Conservation (phyloP, 495 filamentous ascomycete species). For the Penicillium lividum region DNA sequence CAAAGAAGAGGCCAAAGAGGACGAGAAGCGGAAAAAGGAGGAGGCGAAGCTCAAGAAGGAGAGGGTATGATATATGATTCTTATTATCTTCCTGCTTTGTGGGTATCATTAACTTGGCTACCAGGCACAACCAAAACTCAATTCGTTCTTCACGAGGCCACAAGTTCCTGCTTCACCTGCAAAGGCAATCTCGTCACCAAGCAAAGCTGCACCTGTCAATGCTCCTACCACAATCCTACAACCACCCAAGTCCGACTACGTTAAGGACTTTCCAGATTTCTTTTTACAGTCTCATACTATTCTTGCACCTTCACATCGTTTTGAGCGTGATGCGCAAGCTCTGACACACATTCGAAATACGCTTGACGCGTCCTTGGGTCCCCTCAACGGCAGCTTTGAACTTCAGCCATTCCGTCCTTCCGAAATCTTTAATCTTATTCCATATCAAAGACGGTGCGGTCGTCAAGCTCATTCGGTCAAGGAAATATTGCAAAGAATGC, state of each 20-base stretch:
- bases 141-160: constrained; percentile 62
- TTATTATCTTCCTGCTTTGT: background rate
- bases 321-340: constrained; percentile 58
- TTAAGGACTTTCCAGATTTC: constrained; percentile 74
- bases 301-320: constrained; percentile 56
- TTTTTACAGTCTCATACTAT: constrained; percentile 67
- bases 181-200: constrained; percentile 26
- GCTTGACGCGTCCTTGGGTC: constrained; percentile 48
- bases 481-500: constrained; percentile 64
- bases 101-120: background rate
- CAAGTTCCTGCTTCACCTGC: constrained; percentile 25
- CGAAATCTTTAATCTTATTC: constrained; percentile 62
- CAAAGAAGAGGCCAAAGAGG: constrained; percentile 61
- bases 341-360: constrained; percentile 43
- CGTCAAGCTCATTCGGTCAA: constrained; percentile 54
- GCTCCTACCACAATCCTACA: constrained; percentile 17
- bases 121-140: constrained; percentile 60
- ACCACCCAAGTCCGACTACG: constrained; percentile 59
- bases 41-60: constrained; percentile 70
- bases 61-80: constrained; percentile 43
- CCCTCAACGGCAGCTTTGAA: constrained; percentile 23
- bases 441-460: constrained; percentile 53
- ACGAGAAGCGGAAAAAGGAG: constrained; percentile 59
- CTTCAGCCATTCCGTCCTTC: constrained; percentile 49
- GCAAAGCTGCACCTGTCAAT: constrained; percentile 13